Evolutionary conservation across 2,329 filamentous ascomycete species (phyloP).

Genomic region (Blumeriella jaapii): DNA sequence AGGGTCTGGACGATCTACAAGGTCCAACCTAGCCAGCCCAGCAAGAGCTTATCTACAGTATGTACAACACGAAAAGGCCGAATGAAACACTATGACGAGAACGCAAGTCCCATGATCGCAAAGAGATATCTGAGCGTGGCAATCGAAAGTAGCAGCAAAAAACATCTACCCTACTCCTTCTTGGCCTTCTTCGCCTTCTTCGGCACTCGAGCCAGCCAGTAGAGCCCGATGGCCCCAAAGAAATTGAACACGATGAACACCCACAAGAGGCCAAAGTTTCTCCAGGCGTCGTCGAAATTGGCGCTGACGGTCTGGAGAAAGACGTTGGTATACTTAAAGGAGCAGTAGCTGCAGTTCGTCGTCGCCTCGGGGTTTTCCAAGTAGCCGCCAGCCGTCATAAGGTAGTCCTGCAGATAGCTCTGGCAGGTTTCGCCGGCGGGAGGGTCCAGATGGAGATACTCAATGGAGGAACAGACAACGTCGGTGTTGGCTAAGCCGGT

Average conservation of each 20-base stretch:
- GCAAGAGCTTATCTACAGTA: no score
- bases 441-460: slow-evolving; percentile 57
- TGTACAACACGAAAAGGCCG: no score
- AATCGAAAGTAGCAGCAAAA: no score
- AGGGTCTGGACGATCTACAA: no score
- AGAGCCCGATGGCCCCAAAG: slow-evolving; percentile 39
- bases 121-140: no score
- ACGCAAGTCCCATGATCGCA: no score
- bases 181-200: slow-evolving; percentile 24
- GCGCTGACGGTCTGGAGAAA: slow-evolving; percentile 38
- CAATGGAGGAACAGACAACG: slow-evolving; percentile 57
- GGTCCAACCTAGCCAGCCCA: no score
- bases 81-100: no score
- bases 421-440: slow-evolving; percentile 44
- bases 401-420: slow-evolving; percentile 44
- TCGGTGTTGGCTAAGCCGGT: slow-evolving; percentile 56
- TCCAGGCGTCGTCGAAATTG: slow-evolving; percentile 48
- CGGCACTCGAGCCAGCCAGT: slow-evolving; percentile 38
- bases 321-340: slow-evolving; percentile 41
- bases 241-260: slow-evolving; percentile 45
- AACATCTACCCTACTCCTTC: slow-evolving; percentile 14
- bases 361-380: slow-evolving; percentile 39
- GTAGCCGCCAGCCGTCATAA: slow-evolving; percentile 38
- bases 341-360: slow-evolving; percentile 43
- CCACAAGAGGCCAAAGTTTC: slow-evolving; percentile 54